Evolutionary conservation across 1,284 basidiomycete species (phyloP), one percentile per base, ranked within the genome.

Genomic region (Gomphus sp.): DNA sequence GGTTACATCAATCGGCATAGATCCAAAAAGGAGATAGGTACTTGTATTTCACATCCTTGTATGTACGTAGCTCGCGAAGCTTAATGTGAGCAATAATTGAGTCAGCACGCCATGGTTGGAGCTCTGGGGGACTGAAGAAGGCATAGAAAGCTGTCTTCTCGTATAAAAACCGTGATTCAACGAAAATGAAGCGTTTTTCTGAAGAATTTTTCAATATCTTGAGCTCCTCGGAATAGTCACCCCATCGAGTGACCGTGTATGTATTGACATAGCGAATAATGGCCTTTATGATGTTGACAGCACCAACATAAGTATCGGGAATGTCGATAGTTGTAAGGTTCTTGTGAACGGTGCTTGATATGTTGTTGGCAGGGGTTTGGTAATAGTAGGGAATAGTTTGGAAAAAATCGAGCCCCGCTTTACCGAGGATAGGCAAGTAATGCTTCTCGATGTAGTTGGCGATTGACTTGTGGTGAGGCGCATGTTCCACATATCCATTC

Each of bases 341-440:
- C 39, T 11, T 41, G 39, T 11, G 16, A 41, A 14, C 16, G 10
- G 10, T 16, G 14, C 11, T 41, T 11, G 39, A 14, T 14, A 14
- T 4, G 12, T 41, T 11, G 12, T 11, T 3, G 39, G 16, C 11
- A 52, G 56, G 49, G 34, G 61, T 52, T 8, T 67, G 66, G 60
- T 64, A 70, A 59, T 71, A 65, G 60, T 71, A 66, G 22, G 62
- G 63, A 28, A 64, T 56, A 11, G 57, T 55, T 54, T 63, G 53
- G 52, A 64, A 50, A 22, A 58, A 55, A 50, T 64, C 60, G 44
- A 48, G 55, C 1, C 63, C 62, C 8, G 59, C 63, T 31, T 59
- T 54, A 34, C 64, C 60, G n/a, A 72, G 64, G 52, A 68, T 59
- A n/a, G 62, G 56, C 36, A 70, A 63, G 60, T 69, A 70, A n/a